Conservation (phyloP, 441 rosid species). For the Manihot esculenta region DNA sequence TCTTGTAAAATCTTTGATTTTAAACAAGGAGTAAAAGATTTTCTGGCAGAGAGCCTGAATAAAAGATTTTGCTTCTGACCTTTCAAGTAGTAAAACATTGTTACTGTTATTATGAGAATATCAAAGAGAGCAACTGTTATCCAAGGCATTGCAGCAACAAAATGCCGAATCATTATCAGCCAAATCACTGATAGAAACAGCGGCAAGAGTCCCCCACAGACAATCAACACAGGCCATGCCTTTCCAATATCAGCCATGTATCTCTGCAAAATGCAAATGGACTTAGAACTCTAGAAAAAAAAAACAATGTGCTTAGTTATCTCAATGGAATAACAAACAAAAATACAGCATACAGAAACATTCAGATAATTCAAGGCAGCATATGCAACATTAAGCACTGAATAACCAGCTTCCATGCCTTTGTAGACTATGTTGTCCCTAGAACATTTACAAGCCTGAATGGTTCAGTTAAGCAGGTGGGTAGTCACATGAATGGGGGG, state of each 20-base stretch:
- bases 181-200: constrained; percentile 84
- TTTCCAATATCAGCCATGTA: constrained; percentile 93
- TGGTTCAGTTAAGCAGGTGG: constrained; percentile 3
- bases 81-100: constrained; percentile 86
- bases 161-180: constrained; percentile 88
- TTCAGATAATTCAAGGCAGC: neutral
- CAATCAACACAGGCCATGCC: constrained; percentile 89
- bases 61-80: constrained; percentile 38
- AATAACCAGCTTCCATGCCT: neutral
- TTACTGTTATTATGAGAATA: constrained; percentile 74
- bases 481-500: neutral
- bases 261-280: constrained; percentile 54
- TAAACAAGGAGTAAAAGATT: no score
- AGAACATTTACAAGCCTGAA: neutral
- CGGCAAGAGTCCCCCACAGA: constrained; percentile 93
- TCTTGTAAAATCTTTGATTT: no score
- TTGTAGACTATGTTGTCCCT: neutral
- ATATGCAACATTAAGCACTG: neutral
- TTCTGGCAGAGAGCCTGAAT: neutral
- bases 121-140: constrained; percentile 85
- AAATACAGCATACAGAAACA: neutral
- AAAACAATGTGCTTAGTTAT: neutral
- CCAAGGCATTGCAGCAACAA: constrained; percentile 99
- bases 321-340: neutral
- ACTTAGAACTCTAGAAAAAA: constrained; percentile 18